Evolutionary conservation across 495 filamentous ascomycete genomes (phyloP).

Genomic region (Haplographium delicatum): DNA sequence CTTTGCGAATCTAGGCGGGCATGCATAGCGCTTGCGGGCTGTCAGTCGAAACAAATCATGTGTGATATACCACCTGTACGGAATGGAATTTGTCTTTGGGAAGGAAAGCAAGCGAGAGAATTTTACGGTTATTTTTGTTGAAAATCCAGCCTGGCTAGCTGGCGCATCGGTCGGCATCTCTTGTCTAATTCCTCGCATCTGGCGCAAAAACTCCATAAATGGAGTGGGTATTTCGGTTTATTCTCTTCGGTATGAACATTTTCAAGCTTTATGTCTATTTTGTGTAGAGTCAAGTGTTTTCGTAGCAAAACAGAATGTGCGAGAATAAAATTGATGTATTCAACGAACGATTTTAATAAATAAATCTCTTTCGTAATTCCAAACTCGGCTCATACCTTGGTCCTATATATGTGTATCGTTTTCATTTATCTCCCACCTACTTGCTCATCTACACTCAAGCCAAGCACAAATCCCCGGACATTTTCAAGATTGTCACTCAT

Average conservation of each 20-base stretch:
- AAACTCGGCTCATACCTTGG: no score
- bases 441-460: conserved; percentile 30
- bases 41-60: neutral
- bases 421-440: no score
- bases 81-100: neutral
- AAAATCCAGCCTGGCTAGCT: neutral
- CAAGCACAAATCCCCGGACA: conserved; percentile 19
- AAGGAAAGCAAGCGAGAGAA: neutral
- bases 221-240: neutral
- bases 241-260: no score
- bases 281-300: neutral
- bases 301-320: neutral
- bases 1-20: conserved; percentile 7
- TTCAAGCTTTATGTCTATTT: no score
- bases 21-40: neutral
- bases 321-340: neutral
- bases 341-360: conserved; percentile 3
- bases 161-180: neutral
- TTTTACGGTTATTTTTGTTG: neutral
- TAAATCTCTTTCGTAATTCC: neutral
- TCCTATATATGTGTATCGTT: no score
- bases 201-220: neutral
- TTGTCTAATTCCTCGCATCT: neutral
- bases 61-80: conserved; percentile 3
- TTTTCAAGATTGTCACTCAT: conserved; percentile 35